Evolutionary conservation across 2,329 filamentous ascomycete genomes (phyloP).

Genomic region (Colletotrichum simmondsii): DNA sequence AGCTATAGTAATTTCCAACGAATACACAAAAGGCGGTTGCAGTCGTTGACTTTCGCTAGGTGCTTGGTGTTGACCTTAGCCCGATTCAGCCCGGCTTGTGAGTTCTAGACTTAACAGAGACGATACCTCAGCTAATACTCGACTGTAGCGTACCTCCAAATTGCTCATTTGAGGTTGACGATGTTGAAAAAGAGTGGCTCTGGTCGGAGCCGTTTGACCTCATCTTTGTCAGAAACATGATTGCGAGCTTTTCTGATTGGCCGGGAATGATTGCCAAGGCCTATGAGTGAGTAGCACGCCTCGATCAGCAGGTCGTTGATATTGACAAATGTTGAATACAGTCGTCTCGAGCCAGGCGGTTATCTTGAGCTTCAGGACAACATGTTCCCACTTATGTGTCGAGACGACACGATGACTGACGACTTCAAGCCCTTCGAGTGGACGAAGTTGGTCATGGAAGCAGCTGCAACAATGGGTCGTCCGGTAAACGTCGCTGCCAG

Average conservation of each 20-base stretch:
- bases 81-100: constrained; percentile 47
- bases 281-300: constrained; percentile 36
- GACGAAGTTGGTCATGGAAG: constrained; percentile 47
- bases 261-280: constrained; percentile 37
- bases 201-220: constrained; percentile 46
- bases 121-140: not conserved
- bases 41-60: constrained; percentile 11
- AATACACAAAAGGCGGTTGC: not conserved
- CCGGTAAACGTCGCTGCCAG: not conserved
- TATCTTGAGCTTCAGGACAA: constrained; percentile 46
- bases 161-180: constrained; percentile 53
- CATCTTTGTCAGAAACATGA: constrained; percentile 45
- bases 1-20: constrained; percentile 23
- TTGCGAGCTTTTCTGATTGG: constrained; percentile 40
- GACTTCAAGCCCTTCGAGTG: constrained; percentile 41
- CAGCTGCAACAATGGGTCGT: not conserved
- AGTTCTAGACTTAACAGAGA: constrained; percentile 30
- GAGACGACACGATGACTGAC: constrained; percentile 44
- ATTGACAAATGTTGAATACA: too few relatives aligned
- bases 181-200: constrained; percentile 46
- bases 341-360: constrained; percentile 44
- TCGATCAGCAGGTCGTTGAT: constrained; percentile 32
- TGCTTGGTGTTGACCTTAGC: constrained; percentile 44
- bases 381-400: constrained; percentile 39
- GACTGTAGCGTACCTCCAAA: constrained; percentile 52